A percentile compares a stretch with the other conserved stretches of the same genome.
These are phyloP conservation scores for Stephania cephalantha DNA, from an alignment of 164 flowering plant genomes.

Conservation along the genomic window DNA sequence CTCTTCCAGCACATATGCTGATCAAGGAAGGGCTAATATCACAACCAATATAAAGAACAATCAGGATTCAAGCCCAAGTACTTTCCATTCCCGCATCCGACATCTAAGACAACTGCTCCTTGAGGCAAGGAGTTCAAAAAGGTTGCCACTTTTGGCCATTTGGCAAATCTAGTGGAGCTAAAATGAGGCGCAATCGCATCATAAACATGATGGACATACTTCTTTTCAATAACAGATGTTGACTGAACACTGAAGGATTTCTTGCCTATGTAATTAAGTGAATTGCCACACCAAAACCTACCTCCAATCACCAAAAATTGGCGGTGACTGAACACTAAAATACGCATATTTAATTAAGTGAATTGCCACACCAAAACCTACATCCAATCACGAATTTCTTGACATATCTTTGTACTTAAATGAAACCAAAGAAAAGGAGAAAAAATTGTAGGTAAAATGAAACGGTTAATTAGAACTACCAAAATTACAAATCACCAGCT, in stretches of 20 bases:
- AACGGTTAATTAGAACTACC: too few relatives aligned
- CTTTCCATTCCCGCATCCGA: constrained; percentile 97
- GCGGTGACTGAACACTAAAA: too few relatives aligned
- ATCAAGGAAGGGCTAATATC: constrained; percentile 82
- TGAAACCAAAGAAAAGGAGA: too few relatives aligned
- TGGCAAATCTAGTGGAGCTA: constrained; percentile 89
- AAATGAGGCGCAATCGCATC: constrained; percentile 99
- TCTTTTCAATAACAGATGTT: constrained; percentile 90
- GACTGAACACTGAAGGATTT: constrained; percentile 32
- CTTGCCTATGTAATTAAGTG: too few relatives aligned
- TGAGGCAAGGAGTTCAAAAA: constrained; percentile 57
- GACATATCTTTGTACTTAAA: too few relatives aligned
- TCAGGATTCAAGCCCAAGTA: constrained; percentile 74
- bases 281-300: too few relatives aligned
- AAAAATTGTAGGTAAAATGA: too few relatives aligned
- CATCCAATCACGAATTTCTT: too few relatives aligned
- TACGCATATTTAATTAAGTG: too few relatives aligned
- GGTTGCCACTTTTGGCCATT: constrained; percentile 90
- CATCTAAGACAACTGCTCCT: constrained; percentile 76
- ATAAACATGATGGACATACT: constrained; percentile 88
- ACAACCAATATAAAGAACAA: constrained; percentile 79
- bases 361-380: too few relatives aligned
- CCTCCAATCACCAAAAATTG: too few relatives aligned
- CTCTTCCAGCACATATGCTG: constrained; percentile 69
- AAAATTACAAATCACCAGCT: too few relatives aligned